Conservation (phyloP, 805 yeast species). For the Wickerhamomyces bovis region DNA sequence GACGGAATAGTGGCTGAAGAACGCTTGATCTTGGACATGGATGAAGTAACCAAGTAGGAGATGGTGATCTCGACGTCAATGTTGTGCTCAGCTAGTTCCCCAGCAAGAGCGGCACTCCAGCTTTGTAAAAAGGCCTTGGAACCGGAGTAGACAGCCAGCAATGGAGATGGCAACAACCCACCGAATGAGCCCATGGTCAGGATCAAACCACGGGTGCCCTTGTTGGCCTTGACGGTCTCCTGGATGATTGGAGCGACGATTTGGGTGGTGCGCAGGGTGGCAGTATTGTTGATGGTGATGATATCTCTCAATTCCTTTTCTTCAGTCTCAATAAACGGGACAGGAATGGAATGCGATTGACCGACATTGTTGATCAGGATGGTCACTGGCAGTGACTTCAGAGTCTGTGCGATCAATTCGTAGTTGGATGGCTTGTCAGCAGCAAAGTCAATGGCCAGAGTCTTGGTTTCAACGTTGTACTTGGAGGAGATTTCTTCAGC, state of each 20-base stretch:
- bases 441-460: slow-evolving; percentile 75
- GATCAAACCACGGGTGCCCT: slow-evolving; percentile 60
- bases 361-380: slow-evolving; percentile 91
- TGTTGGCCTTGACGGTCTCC: slow-evolving; percentile 38
- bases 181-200: slow-evolving; percentile 97
- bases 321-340: slow-evolving; percentile 79
- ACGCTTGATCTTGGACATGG: slow-evolving; percentile 90
- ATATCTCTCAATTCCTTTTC: slow-evolving; percentile 71
- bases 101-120: slow-evolving; percentile 87
- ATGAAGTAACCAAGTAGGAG: slow-evolving; percentile 87
- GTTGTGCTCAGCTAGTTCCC: slow-evolving; percentile 62
- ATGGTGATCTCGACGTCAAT: slow-evolving; percentile 83
- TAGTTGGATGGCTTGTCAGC: slow-evolving; percentile 56
- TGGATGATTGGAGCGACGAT: slow-evolving; percentile 67
- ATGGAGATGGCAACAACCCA: slow-evolving; percentile 89
- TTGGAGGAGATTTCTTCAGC: slow-evolving; percentile 56
- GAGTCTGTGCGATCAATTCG: slow-evolving; percentile 38
- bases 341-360: slow-evolving; percentile 90
- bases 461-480: slow-evolving; percentile 56
- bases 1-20: slow-evolving; percentile 72
- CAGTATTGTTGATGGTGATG: slow-evolving; percentile 77
- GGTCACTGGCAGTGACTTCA: slow-evolving; percentile 53
- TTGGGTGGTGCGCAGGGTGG: slow-evolving; percentile 80
- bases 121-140: slow-evolving; percentile 91
- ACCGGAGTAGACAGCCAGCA: slow-evolving; percentile 90